Evolutionary conservation across 148 eudicot species (phyloP).

Genomic region (Diospyros lotus): DNA sequence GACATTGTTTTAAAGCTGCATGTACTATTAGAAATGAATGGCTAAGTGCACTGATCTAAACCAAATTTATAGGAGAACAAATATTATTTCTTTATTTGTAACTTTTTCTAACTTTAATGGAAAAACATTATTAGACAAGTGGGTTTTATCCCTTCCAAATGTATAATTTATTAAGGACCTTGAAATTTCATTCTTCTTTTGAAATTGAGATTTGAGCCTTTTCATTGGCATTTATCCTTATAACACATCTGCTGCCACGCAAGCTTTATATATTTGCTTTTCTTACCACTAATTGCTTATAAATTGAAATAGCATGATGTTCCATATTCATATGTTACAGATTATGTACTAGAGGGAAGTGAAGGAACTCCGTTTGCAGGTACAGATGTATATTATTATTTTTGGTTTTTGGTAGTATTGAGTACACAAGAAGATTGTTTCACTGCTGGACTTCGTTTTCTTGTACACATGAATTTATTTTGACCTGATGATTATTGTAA

Average conservation of each 20-base stretch:
- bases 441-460: neutral
- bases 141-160: neutral
- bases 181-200: neutral
- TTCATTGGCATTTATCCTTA: neutral
- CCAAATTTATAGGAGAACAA: neutral
- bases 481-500: conserved; percentile 14
- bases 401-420: neutral
- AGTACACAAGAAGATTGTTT: conserved; percentile 4
- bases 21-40: neutral
- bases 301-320: neutral
- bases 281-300: neutral
- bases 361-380: conserved; percentile 99
- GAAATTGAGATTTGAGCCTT: too few species aligned
- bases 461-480: conserved; percentile 7
- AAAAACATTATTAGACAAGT: neutral
- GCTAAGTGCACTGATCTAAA: neutral
- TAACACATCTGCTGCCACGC: conserved; percentile 3
- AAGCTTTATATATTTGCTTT: neutral
- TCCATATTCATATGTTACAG: conserved; percentile 28
- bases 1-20: neutral
- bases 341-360: conserved; percentile 97
- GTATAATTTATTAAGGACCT: neutral
- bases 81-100: neutral
- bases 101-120: neutral
- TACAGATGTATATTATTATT: conserved; percentile 23